Conservation (phyloP, 2,329 filamentous ascomycete genomes). For the Aspergillus melleus region DNA sequence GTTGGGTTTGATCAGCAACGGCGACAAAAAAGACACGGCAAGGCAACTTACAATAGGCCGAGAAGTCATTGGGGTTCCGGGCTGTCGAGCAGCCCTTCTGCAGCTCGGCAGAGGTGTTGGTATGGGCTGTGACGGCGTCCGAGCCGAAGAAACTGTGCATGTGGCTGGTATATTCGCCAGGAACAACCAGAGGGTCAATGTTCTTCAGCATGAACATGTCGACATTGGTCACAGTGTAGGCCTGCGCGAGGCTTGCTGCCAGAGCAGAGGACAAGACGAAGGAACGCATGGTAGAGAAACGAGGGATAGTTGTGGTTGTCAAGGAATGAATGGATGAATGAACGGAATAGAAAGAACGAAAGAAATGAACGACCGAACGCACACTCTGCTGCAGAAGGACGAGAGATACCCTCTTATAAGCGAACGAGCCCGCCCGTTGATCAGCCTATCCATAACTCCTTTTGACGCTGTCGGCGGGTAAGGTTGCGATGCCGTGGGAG, state of each 20-base stretch:
- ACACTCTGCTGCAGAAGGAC: no score
- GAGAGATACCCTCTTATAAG: no score
- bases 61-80: slow-evolving; percentile 18
- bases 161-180: slow-evolving; percentile 17
- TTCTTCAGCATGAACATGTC: slow-evolving; percentile 18
- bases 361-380: neutral
- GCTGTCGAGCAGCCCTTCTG: slow-evolving; percentile 15
- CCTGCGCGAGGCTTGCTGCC: slow-evolving; percentile 13
- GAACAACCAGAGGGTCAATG: slow-evolving; percentile 16
- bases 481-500: no score
- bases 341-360: neutral
- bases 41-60: slow-evolving; percentile 10
- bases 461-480: no score
- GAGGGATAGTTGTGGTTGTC: no score
- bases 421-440: no score
- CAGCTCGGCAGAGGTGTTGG: slow-evolving; percentile 14
- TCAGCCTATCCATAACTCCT: no score
- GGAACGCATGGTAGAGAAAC: slow-evolving; percentile 1
- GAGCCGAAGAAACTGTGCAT: slow-evolving; percentile 22
- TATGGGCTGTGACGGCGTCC: slow-evolving; percentile 14
- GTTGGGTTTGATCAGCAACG: neutral
- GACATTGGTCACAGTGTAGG: slow-evolving; percentile 16
- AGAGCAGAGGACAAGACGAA: slow-evolving; percentile 7
- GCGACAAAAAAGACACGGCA: neutral
- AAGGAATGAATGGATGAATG: no score